These are phyloP conservation scores for Protomyces inouyei DNA, from an alignment of 1,139 yeast species.

Conservation along the genomic window DNA sequence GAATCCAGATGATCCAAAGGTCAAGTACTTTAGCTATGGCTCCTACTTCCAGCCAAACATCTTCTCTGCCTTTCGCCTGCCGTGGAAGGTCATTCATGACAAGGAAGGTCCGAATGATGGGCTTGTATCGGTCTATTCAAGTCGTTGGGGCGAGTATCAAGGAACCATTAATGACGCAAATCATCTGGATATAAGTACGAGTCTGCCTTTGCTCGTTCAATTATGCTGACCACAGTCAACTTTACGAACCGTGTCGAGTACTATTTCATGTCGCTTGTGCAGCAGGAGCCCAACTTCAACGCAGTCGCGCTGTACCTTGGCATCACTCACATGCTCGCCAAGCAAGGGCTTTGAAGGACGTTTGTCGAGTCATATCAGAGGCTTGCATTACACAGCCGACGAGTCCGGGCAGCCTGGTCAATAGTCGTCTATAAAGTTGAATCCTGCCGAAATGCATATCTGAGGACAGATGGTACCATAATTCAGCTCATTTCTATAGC, in stretches of 20 bases:
- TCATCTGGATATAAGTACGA: constrained; percentile 60
- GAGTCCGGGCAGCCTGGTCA: too few species aligned
- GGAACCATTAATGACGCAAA: constrained; percentile 77
- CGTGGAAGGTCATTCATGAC: constrained; percentile 25
- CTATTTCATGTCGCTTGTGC: constrained; percentile 33
- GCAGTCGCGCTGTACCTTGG: constrained; percentile 71
- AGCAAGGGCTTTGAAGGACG: constrained; percentile 50
- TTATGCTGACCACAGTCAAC: constrained; percentile 19
- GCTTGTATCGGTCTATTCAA: constrained; percentile 67
- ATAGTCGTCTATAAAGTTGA: too few species aligned
- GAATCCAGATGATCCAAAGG: constrained; percentile 55
- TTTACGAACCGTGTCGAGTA: constrained; percentile 63
- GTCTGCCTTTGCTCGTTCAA: constrained; percentile 47
- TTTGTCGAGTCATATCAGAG: too few species aligned
- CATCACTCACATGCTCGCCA: constrained; percentile 64
- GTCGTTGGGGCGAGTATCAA: constrained; percentile 76
- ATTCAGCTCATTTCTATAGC: too few species aligned
- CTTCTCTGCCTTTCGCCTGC: constrained; percentile 25
- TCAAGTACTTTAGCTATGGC: constrained; percentile 76
- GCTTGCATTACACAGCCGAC: too few species aligned
- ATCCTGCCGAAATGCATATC: too few species aligned
- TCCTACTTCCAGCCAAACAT: constrained; percentile 42
- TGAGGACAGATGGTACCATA: too few species aligned
- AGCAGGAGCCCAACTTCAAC: constrained; percentile 51
- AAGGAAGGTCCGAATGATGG: constrained; percentile 58